A percentile compares a stretch with the other conserved stretches of the same genome.
Evolutionary conservation across 2,329 filamentous ascomycete species (phyloP).

Genomic region (Aureobasidium subglaciale): DNA sequence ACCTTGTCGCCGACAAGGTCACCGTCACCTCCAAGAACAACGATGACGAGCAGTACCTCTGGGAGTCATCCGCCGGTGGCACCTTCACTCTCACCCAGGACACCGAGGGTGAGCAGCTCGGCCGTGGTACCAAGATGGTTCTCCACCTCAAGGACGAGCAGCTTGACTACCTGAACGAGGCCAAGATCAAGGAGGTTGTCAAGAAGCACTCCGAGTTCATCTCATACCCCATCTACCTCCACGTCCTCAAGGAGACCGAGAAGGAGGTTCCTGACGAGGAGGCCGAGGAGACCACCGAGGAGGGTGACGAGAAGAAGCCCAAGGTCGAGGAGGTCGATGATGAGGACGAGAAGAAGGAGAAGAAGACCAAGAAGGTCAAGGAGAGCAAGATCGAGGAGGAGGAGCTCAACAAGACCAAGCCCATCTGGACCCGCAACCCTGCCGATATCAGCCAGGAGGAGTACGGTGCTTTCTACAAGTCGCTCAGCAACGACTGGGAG

Average conservation of each 20-base stretch:
- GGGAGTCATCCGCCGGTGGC: constrained; percentile 95
- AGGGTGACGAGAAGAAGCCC: constrained; percentile 86
- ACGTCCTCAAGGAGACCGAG: constrained; percentile 98
- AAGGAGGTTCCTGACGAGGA: constrained; percentile 97
- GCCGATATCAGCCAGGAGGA: constrained; percentile 92
- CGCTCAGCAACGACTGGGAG: constrained; percentile 99
- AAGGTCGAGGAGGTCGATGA: constrained; percentile 90
- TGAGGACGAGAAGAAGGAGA: constrained; percentile 68
- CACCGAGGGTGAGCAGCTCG: constrained; percentile 82
- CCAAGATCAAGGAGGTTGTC: constrained; percentile 99
- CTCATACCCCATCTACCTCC: constrained; percentile 99
- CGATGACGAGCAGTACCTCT: constrained; percentile 99
- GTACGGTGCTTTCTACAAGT: constrained; percentile 99
- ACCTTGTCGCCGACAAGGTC: constrained; percentile 96
- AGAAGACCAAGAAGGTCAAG: constrained; percentile 99
- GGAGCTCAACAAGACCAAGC: constrained; percentile 99
- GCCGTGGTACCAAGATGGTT: constrained; percentile 95
- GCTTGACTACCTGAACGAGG: constrained; percentile 95
- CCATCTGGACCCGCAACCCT: constrained; percentile 99
- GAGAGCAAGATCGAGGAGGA: constrained; percentile 98
- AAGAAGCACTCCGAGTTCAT: constrained; percentile 99
- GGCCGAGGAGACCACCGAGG: constrained; percentile 63
- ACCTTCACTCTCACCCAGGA: constrained; percentile 92
- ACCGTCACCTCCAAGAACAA: constrained; percentile 98
- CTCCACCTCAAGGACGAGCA: constrained; percentile 99